phyloP scores from a whole-genome alignment of 768 basidiomycete genomes.

The Punctularia strigosozonata region DNA sequence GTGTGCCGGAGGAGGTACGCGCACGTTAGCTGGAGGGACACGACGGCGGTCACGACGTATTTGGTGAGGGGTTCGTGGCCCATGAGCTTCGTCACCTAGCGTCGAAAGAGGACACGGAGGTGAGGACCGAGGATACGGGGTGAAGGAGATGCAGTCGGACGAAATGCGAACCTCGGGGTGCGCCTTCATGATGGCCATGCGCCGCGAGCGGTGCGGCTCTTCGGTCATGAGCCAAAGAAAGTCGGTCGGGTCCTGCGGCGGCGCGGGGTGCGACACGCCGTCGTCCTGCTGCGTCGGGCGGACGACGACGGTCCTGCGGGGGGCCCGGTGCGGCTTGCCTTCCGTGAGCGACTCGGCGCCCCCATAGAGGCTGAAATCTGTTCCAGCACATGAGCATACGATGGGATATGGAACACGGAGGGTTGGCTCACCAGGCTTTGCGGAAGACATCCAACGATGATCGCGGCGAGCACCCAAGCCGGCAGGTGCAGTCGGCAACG shows the following conservation, averaged over 20 bases:
- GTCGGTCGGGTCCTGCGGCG: conserved; percentile 69
- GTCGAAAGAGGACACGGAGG: conserved; percentile 1
- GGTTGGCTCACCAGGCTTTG: no score
- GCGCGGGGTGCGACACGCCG: conserved; percentile 30
- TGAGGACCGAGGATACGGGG: not conserved
- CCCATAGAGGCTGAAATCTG: conserved; percentile 74
- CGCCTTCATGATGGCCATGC: conserved; percentile 84
- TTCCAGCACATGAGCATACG: not conserved
- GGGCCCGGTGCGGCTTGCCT: conserved; percentile 31
- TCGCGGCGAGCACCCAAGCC: no score
- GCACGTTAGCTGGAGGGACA: conserved; percentile 56
- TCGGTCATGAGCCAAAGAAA: conserved; percentile 98
- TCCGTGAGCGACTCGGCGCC: conserved; percentile 70
- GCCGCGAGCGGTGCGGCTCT: conserved; percentile 85
- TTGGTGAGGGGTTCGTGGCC: conserved; percentile 88
- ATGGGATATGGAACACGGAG: no score
- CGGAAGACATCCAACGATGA: no score
- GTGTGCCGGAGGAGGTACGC: conserved; percentile 60
- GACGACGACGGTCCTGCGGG: conserved; percentile 36
- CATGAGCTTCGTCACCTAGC: conserved; percentile 93
- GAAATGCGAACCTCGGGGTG: conserved; percentile 68
- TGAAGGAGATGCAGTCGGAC: not conserved
- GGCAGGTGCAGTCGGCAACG: no score
- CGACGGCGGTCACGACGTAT: conserved; percentile 78
- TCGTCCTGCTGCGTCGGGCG: conserved; percentile 27